Evolutionary conservation across 2,329 filamentous ascomycete species (phyloP), one percentile per base, ranked within the genome.

Genomic region (Knufia petricola): DNA sequence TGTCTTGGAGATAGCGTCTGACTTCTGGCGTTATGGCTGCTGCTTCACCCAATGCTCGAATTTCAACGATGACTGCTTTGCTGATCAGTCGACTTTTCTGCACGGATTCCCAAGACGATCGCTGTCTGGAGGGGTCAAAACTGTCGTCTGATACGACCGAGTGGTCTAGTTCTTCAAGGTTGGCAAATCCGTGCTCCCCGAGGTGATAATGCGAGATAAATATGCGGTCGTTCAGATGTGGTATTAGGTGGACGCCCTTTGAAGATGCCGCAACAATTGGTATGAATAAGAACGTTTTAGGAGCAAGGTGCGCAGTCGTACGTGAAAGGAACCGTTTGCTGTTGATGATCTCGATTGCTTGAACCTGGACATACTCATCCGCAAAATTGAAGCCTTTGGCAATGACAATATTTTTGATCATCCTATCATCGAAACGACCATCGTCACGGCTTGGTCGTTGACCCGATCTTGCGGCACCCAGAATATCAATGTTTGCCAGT

Each of bases 171-270:
- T 86, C 82, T 51, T 94, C 85, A 0, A 90, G 65, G 54, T 92
- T 85, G 3, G 81, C 74, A 53, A 88, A 84, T 0, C 84, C 86
- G 61, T 90, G 80, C 1, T 74, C 70, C 3, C 77, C 72, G 50
- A 82, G 76, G 60, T 96, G 88, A 69, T 82, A 86, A 64, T 96
- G 89, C 0, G 86, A 90, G 50, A 96, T 81, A 62, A 88, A 87
- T 56, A 96, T 83, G 55, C 85, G 79, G 51, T 96, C 87, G 59
- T 88, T 94, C 64, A 74, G 55, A 55, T 73, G 69, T 38, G 60
- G 52, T 38, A 69, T 69, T 12, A 73, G 55, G 23, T 52, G 55
- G 1, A 60, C 55, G 28, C 63, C 54, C 13, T 61, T 60, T 31
- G 60, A 60, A 2, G 56, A 54, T n/a, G 60, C 54, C 8, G 68